Evolutionary conservation across 1,284 basidiomycete genomes (phyloP).

Genomic region (Chalciporus sp.): DNA sequence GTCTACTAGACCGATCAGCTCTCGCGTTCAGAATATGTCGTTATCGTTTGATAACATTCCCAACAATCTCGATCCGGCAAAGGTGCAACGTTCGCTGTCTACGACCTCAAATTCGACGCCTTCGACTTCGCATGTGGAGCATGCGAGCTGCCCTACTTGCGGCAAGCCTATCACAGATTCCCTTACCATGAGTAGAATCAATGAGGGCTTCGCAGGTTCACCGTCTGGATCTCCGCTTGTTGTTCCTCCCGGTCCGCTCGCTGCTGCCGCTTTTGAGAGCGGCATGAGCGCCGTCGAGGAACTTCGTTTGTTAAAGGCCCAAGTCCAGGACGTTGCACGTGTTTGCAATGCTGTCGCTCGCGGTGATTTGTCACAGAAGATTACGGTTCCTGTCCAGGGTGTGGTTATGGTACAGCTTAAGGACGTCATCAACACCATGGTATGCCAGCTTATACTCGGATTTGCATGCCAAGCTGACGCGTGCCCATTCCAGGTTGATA

Average conservation of each 20-base stretch:
- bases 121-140: slow-evolving; percentile 42
- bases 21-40: slow-evolving; percentile 38
- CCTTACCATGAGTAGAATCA: slow-evolving; percentile 37
- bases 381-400: slow-evolving; percentile 94
- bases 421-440: slow-evolving; percentile 98
- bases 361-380: slow-evolving; percentile 94
- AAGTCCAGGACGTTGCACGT: slow-evolving; percentile 84
- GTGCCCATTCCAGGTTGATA: slow-evolving; percentile 55
- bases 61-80: slow-evolving; percentile 39
- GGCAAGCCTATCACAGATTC: slow-evolving; percentile 46
- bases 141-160: slow-evolving; percentile 51
- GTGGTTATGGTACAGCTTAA: slow-evolving; percentile 98
- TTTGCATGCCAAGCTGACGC: slow-evolving; percentile 13
- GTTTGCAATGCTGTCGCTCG: slow-evolving; percentile 96
- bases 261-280: slow-evolving; percentile 58
- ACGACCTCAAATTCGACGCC: slow-evolving; percentile 43
- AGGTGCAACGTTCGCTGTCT: slow-evolving; percentile 24
- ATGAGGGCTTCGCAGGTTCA: slow-evolving; percentile 33
- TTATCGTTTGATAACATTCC: slow-evolving; percentile 47
- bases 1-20: slow-evolving; percentile 28
- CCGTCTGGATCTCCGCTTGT: slow-evolving; percentile 51
- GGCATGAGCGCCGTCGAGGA: slow-evolving; percentile 75
- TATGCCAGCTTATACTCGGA: slow-evolving; percentile 34
- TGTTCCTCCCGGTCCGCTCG: slow-evolving; percentile 58
- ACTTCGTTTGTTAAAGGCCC: slow-evolving; percentile 75